Evolutionary conservation across 2,329 filamentous ascomycete genomes (phyloP), one percentile per base, ranked within the genome.

Genomic region (Aspergillus ibericus): DNA sequence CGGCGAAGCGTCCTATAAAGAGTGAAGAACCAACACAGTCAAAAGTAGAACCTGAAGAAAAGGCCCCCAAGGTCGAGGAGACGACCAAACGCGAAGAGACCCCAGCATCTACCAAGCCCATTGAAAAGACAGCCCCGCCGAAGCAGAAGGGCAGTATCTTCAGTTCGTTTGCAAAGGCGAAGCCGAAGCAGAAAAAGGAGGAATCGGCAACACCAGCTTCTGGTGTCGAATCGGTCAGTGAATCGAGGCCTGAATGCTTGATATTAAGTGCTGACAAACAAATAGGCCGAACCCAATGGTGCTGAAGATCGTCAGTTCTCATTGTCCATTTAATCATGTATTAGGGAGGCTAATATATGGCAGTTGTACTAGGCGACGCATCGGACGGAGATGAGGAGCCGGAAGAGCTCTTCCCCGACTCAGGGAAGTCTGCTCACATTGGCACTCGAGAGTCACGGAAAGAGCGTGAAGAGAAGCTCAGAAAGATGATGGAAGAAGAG

Each of bases 111-210:
- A 72, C 68, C 59, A 78, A 68, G 60, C 68, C 61, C 59, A 71
- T 60, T 63, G 72, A 53, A 27, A 81, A 80, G 63, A 58, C 72
- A 16, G 68, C 78, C 2, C 70, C 75, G 5, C 64, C 82, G 2
- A 91, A 84, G 57, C 83, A 84, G 54, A 81, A 78, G 15, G 85
- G 87, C 2, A 84, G 85, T 59, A 85, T 96, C 25, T 92, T 95
- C 81, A 88, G 88, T 60, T 89, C 91, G 0, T 96, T 96, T 71
- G 89, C 90, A 2, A 88, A 87, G 66, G 79, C 87, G 4, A 91
- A 85, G 68, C 81, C 85, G 9, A 91, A 87, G 67, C 63, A 64
- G 64, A 81, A 76, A 69, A 75, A 66, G 63, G 80, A 71, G 71
- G 75, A 72, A 3, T 73, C 77, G 13, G 68, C 76, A 35, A 75